Base-by-base conservation (phyloP, 106 monocot species). In the Dendrobium huoshanense region DNA sequence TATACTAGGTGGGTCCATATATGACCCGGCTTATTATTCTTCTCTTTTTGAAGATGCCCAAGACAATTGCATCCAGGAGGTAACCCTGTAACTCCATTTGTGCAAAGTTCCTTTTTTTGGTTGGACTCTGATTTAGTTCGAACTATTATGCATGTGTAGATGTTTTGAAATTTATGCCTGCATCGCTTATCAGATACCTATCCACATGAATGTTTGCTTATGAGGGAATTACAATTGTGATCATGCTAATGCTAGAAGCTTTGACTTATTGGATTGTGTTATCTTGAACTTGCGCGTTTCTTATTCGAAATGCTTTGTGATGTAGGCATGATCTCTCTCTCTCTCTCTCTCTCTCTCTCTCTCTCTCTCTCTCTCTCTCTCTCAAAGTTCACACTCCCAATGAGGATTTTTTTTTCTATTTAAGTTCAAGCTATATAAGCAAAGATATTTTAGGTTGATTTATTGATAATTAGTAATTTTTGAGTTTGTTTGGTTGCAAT, bases 21-120 rank as follows among this genome's bases (percentile, higher is more conserved):
- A 89, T 83, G 80, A 87, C 83, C 87, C 85, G 42, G 44, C 80
- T 29, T 89, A 89, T 78, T 85, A 78, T 41, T 89, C 85, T 75
- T 83, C 90, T 47, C 85, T 90, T 77, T 85, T 87, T 81, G 80
- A 90, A 77, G 87, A 87, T 87, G 29, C 74, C 68, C 78, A 75
- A 33, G 84, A 87, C 48, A 86, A 87, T 24, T 49, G 41, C 48
- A n/a, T 27, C 15, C 25, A 49, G 13, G 76, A 76, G 49, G 76
- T 76, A 76, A 76, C 25, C 49, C 4, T 29, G 15, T 9, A 29
- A 24, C n/a, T 15, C 22, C 22, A n/a, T 70, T 65, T 65, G 7
- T 65, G 25, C 64, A 22, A 65, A 65, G n/a, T 51, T 61, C 58
- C 0, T 58, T 40, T 37, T 37, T 70, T 70, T 37, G 15, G 1